These are phyloP conservation scores for Prunus mongolica DNA, from an alignment of 306 rosid genomes.

Conservation along the genomic window DNA sequence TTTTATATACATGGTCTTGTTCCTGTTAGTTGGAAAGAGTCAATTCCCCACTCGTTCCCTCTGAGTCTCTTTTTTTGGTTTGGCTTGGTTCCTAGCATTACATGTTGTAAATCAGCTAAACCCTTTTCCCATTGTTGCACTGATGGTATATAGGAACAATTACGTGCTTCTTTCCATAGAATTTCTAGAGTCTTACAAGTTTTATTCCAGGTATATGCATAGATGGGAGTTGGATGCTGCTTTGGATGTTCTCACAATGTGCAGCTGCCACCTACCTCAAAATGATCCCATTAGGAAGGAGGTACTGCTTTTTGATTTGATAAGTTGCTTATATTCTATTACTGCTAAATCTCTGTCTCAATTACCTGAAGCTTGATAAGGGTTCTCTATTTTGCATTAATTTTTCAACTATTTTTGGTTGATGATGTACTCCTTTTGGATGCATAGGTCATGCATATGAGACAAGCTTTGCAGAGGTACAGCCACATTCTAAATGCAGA, in stretches of 20 bases:
- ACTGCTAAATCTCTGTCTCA: slow-evolving; percentile 8
- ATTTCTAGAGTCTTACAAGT: slow-evolving; percentile 5
- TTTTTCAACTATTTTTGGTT: slow-evolving; percentile 14
- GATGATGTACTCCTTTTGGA: slow-evolving; percentile 30
- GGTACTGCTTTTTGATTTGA: slow-evolving; percentile 43
- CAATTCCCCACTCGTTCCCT: neutral
- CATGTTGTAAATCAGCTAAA: neutral
- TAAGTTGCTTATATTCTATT: slow-evolving; percentile 14
- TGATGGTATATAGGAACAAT: neutral
- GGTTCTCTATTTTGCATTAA: neutral
- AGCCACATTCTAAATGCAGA: slow-evolving; percentile 86
- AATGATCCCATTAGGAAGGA: slow-evolving; percentile 55
- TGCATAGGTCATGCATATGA: slow-evolving; percentile 73
- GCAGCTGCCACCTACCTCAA: slow-evolving; percentile 88
- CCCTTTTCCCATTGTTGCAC: neutral
- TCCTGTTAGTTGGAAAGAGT: neutral
- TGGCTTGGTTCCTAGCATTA: neutral
- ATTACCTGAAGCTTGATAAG: slow-evolving; percentile 1
- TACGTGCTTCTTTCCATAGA: neutral
- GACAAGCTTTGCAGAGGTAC: slow-evolving; percentile 89
- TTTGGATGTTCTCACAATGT: slow-evolving; percentile 94
- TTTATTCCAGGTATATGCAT: slow-evolving; percentile 66
- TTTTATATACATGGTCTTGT: too few relatives aligned
- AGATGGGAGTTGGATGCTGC: slow-evolving; percentile 94
- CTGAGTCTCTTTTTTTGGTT: neutral